These are phyloP conservation scores for Colletotrichum filicis DNA, from an alignment of 2,329 filamentous ascomycete species.

Conservation along the genomic window DNA sequence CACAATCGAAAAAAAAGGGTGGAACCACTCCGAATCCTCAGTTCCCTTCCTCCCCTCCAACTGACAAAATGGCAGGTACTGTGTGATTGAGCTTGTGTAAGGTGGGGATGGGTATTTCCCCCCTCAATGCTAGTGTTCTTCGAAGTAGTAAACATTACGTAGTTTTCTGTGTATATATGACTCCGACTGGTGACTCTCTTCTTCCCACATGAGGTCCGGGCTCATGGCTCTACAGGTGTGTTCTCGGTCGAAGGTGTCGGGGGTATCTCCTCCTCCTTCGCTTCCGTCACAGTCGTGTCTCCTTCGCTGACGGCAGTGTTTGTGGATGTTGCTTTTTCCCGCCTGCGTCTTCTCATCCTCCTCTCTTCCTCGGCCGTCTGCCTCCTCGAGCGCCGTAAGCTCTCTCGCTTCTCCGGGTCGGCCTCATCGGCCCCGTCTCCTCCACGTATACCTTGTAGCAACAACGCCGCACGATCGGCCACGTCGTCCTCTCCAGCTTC, in stretches of 20 bases:
- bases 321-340: conserved; percentile 66
- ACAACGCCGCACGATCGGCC: conserved; percentile 82
- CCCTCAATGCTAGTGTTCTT: conserved; percentile 11
- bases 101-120: conserved; percentile 18
- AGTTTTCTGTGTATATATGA: conserved; percentile 33
- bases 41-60: background rate
- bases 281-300: conserved; percentile 29
- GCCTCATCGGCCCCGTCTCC: conserved; percentile 67
- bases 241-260: conserved; percentile 34
- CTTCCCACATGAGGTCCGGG: conserved; percentile 20
- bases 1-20: background rate
- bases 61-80: background rate
- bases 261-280: conserved; percentile 35
- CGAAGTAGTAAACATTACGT: conserved; percentile 37
- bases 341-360: conserved; percentile 71
- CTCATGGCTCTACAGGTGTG: conserved; percentile 35
- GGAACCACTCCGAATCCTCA: background rate
- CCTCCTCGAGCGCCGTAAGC: conserved; percentile 68
- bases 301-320: conserved; percentile 40
- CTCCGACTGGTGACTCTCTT: conserved; percentile 10
- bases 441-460: conserved; percentile 85
- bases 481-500: conserved; percentile 75
- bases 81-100: conserved; percentile 1
- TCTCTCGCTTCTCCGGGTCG: conserved; percentile 64
- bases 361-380: conserved; percentile 86